Conservation (phyloP, 2,329 filamentous ascomycete genomes). For the Beauveria scarabaeidicola region DNA sequence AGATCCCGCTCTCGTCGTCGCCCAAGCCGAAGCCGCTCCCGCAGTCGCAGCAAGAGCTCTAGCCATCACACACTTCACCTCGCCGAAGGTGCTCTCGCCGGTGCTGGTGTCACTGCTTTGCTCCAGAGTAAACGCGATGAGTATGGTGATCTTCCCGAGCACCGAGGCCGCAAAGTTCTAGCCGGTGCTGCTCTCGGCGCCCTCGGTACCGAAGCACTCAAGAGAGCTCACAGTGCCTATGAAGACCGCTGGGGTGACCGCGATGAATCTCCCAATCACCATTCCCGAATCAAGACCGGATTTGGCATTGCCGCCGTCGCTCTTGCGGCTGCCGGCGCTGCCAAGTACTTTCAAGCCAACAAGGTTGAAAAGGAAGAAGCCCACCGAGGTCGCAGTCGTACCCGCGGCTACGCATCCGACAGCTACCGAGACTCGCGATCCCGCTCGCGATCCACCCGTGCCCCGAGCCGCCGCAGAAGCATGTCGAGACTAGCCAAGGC, state of each 20-base stretch:
- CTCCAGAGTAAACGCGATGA: slow-evolving; percentile 45
- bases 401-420: slow-evolving; percentile 32
- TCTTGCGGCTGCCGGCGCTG: slow-evolving; percentile 55
- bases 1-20: slow-evolving; percentile 32
- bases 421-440: slow-evolving; percentile 34
- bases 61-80: slow-evolving; percentile 49
- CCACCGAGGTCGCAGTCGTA: slow-evolving; percentile 46
- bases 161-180: slow-evolving; percentile 49
- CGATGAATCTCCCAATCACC: slow-evolving; percentile 30
- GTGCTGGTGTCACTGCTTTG: slow-evolving; percentile 53
- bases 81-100: slow-evolving; percentile 56
- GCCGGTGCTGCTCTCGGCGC: slow-evolving; percentile 56
- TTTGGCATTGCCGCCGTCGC: slow-evolving; percentile 55
- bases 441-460: slow-evolving; percentile 31
- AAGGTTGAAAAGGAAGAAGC: slow-evolving; percentile 53
- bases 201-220: slow-evolving; percentile 51
- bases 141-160: slow-evolving; percentile 39
- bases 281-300: slow-evolving; percentile 49
- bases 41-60: slow-evolving; percentile 40
- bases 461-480: slow-evolving; percentile 37
- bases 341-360: slow-evolving; percentile 54
- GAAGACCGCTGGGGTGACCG: slow-evolving; percentile 40
- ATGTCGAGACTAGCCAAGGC: slow-evolving; percentile 46
- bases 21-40: slow-evolving; percentile 36
- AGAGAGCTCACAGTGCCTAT: slow-evolving; percentile 53